Evolutionary conservation across 2,329 filamentous ascomycete genomes (phyloP).

Genomic region (Fusarium keratoplasticum): DNA sequence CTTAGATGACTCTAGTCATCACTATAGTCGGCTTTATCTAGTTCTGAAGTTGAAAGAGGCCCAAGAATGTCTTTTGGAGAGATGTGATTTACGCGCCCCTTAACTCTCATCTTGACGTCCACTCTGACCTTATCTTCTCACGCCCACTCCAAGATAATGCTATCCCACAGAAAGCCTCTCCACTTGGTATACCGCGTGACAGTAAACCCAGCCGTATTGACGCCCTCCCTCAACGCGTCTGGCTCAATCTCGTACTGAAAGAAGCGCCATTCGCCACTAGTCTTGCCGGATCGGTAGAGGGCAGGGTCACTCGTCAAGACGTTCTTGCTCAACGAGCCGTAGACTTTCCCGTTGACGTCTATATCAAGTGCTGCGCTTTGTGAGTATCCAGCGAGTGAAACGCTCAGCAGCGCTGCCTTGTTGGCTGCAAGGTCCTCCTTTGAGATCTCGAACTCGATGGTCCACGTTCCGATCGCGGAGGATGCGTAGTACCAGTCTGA

Average conservation of each 20-base stretch:
- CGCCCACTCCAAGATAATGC: constrained; percentile 18
- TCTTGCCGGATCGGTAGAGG: constrained; percentile 16
- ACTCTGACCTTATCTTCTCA: neutral
- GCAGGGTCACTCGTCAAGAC: constrained; percentile 13
- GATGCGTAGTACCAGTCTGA: constrained; percentile 27
- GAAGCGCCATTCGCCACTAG: constrained; percentile 24
- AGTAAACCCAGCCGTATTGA: constrained; percentile 17
- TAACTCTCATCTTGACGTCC: neutral
- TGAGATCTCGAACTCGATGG: constrained; percentile 18
- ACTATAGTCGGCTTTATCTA: neutral
- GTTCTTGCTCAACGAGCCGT: constrained; percentile 17
- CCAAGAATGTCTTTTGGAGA: neutral
- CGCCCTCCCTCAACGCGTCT: constrained; percentile 1
- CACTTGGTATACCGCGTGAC: constrained; percentile 23
- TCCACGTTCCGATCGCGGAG: constrained; percentile 19
- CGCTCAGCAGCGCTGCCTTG: constrained; percentile 12
- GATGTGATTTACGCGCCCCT: neutral
- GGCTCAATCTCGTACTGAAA: constrained; percentile 17
- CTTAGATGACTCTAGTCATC: neutral
- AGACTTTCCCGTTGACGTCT: constrained; percentile 11
- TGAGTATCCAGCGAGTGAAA: constrained; percentile 20
- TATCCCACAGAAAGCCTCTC: constrained; percentile 28
- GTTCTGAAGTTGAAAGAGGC: neutral
- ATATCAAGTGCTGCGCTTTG: constrained; percentile 18
- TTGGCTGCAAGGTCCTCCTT: constrained; percentile 9